phyloP scores from a whole-genome alignment of 2,329 filamentous ascomycete genomes.

The Aspergillus texensis region DNA sequence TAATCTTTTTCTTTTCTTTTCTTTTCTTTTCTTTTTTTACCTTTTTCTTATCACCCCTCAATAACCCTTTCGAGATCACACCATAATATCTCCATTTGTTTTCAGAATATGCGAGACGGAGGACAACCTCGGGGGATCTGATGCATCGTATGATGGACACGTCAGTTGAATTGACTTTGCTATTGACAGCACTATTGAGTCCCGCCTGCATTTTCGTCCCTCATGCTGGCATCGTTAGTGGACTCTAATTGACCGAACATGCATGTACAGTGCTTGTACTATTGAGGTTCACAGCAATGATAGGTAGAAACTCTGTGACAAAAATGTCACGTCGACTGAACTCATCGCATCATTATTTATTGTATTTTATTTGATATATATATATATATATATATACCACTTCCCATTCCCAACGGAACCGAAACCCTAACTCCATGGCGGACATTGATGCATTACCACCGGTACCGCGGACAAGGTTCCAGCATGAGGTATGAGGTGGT shows the following conservation, averaged over 20 bases:
- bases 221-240: slow-evolving; percentile 5
- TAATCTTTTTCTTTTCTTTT: background rate
- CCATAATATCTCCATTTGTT: background rate
- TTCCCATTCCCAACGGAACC: background rate
- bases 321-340: background rate
- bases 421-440: background rate
- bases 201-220: slow-evolving; percentile 13
- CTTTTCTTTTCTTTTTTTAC: background rate
- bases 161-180: slow-evolving; percentile 13
- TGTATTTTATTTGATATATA: background rate
- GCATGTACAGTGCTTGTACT: background rate
- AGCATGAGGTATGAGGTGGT: background rate
- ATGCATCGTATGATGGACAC: slow-evolving; percentile 12
- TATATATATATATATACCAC: no score
- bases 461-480: background rate
- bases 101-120: background rate
- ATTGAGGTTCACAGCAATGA: background rate
- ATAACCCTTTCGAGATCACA: background rate
- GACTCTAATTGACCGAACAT: background rate
- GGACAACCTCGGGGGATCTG: background rate
- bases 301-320: background rate
- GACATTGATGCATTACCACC: background rate
- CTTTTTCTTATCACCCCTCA: background rate
- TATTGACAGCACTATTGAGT: slow-evolving; percentile 18
- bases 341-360: background rate